phyloP scores from a whole-genome alignment of 2,329 filamentous ascomycete genomes.

The Fusarium sp. region DNA sequence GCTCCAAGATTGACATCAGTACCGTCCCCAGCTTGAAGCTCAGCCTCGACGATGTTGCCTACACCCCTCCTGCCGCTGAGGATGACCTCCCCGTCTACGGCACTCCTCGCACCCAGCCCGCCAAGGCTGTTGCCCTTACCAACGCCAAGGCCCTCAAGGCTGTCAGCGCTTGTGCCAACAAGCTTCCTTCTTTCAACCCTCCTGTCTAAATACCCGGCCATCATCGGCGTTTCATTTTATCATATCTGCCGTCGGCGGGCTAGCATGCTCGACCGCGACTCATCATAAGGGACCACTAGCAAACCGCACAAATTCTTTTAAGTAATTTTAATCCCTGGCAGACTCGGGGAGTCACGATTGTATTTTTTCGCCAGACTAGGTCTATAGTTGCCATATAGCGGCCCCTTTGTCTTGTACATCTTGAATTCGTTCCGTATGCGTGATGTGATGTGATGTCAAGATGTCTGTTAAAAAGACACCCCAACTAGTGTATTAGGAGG shows the following conservation, averaged over 20 bases:
- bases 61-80: constrained; percentile 39
- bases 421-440: not conserved
- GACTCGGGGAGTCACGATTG: constrained; percentile 34
- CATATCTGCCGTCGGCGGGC: not conserved
- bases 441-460: not conserved
- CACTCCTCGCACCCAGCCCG: constrained; percentile 23
- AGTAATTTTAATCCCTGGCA: constrained; percentile 39
- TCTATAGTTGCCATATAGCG: constrained; percentile 38
- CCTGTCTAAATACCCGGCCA: constrained; percentile 21
- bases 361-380: constrained; percentile 37
- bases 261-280: not conserved
- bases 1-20: constrained; percentile 50
- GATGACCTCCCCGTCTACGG: constrained; percentile 45
- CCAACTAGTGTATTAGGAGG: not conserved
- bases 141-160: constrained; percentile 32
- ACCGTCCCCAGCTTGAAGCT: constrained; percentile 50
- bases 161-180: constrained; percentile 28
- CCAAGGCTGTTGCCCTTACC: constrained; percentile 29
- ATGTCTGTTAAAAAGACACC: not conserved
- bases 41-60: constrained; percentile 42
- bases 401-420: constrained; percentile 20
- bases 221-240: constrained; percentile 21
- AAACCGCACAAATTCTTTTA: constrained; percentile 37
- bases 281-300: constrained; percentile 32
- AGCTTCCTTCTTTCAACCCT: constrained; percentile 32